phyloP scores from a whole-genome alignment of 2,329 filamentous ascomycete species.

The Fusarium beomiforme region DNA sequence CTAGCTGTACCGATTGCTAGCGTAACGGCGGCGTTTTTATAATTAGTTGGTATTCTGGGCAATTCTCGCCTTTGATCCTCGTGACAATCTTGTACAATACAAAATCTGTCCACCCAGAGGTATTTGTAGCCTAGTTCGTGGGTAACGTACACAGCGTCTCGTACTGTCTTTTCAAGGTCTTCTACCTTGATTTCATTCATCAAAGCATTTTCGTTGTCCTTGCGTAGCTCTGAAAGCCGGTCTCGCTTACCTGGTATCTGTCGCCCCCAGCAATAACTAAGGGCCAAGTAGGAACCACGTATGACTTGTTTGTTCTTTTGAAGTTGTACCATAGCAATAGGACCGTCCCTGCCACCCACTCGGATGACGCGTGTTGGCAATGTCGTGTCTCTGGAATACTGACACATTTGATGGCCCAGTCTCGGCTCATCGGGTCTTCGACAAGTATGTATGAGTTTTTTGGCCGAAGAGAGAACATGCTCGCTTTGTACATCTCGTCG shows the following conservation, averaged over 20 bases:
- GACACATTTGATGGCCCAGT: no score
- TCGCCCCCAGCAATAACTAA: slow-evolving; percentile 4
- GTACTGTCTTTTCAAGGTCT: not conserved
- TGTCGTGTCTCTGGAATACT: no score
- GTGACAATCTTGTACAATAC: not conserved
- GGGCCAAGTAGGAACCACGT: not conserved
- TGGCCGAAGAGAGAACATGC: no score
- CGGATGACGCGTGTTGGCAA: no score
- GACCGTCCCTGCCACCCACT: no score
- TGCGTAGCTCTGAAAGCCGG: accelerated
- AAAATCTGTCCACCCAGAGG: slow-evolving; percentile 2
- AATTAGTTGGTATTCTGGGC: not conserved
- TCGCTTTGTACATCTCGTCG: no score
- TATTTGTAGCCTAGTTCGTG: accelerated
- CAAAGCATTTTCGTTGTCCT: accelerated
- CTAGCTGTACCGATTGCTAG: not conserved
- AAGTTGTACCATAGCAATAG: no score
- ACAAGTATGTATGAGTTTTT: no score
- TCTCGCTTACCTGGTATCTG: accelerated
- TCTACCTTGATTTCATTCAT: not conserved
- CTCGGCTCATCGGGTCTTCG: no score
- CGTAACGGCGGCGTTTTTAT: not conserved
- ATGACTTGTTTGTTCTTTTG: no score
- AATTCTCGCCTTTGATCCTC: not conserved
- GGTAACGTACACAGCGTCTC: not conserved